Base-by-base conservation (phyloP, 1,139 yeast genomes). In the Zygoascus hellenicus region DNA sequence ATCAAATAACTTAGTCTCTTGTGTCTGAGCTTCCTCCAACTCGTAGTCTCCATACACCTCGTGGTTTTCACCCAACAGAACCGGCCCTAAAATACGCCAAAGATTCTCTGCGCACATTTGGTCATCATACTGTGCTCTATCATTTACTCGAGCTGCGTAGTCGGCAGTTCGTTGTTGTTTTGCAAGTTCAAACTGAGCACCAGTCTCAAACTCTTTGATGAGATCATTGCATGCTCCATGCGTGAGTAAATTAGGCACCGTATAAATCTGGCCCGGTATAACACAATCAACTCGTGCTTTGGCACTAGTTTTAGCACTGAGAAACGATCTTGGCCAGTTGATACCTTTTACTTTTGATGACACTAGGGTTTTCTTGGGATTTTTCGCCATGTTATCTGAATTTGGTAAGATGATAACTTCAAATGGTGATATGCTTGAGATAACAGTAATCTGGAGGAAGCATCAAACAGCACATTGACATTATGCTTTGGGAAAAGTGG, bases 141-240 rank as follows among this genome's bases (percentile, higher is more conserved):
- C 86, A 55, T 81, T 81, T 36, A 72, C 74, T 33, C 87, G 64
- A 0, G 79, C 77, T 1, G 86, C 86, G 55, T 79, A 80, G 15
- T 71, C 76, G 53, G 68, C 76, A 17, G 51, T 49, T 4, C 54
- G 54, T 6, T 54, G 53, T 4, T 41, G 49, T 16, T 47, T 39
- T 13, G 41, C 36, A 9, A 19, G 42, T 15, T 42, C 22, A 16
- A 37, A 22, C n/a, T 14, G 15, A 9, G 33, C 34, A 16, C 28
- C 22, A 2, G 38, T 5, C 17, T 38, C 41, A 16, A 46, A 48
- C 38, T 40, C 32, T 9, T 30, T n/a, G 9, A 77, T 69, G 39
- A 79, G 60, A 44, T 72, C 75, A 41, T 68, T 63, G 54, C 83
- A 77, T 35, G 73, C 58, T 9, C 67, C 67, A 3, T 59, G 53